A percentile compares a stretch with the other conserved stretches of the same genome.
These are phyloP conservation scores for Didymella lethalis DNA, from an alignment of 2,329 filamentous ascomycete genomes.

Conservation along the genomic window DNA sequence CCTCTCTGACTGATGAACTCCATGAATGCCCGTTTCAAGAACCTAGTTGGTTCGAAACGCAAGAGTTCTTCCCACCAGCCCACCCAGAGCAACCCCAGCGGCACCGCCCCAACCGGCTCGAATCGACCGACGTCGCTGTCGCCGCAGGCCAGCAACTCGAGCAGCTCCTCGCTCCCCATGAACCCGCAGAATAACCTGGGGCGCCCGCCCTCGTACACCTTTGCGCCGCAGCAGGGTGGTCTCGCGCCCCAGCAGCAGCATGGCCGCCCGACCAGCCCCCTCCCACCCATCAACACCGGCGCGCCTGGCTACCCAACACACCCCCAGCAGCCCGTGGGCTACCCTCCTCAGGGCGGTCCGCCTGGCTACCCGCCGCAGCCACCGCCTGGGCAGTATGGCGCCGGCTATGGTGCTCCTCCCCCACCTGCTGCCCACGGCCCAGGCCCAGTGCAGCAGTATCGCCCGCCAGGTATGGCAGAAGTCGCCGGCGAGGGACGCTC, in stretches of 20 bases:
- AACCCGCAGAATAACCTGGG: constrained; percentile 63
- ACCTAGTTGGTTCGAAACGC: constrained; percentile 82
- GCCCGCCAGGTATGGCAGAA: constrained; percentile 60
- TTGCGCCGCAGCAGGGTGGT: constrained; percentile 53
- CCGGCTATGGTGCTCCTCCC: constrained; percentile 38
- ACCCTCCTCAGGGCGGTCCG: constrained; percentile 50
- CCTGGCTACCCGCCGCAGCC: constrained; percentile 45
- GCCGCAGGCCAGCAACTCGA: constrained; percentile 50
- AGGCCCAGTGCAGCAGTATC: constrained; percentile 41
- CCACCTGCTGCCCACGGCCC: constrained; percentile 43
- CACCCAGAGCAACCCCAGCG: constrained; percentile 40
- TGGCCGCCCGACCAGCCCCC: constrained; percentile 62
- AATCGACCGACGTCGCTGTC: constrained; percentile 52
- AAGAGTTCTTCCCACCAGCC: constrained; percentile 67
- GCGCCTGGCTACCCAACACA: constrained; percentile 55
- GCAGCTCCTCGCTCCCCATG: constrained; percentile 58
- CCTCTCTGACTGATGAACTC: constrained; percentile 69
- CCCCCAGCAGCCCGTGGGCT: constrained; percentile 50
- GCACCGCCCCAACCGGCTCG: constrained; percentile 47
- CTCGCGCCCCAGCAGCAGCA: constrained; percentile 45
- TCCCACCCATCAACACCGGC: constrained; percentile 65
- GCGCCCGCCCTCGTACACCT: constrained; percentile 70
- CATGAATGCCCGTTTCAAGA: constrained; percentile 81
- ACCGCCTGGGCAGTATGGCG: constrained; percentile 39
- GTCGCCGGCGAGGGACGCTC: constrained; percentile 87